Percentiles rank a stretch among this genome's conserved stretches.
Conservation (phyloP, 768 basidiomycete species). For the Hydnomerulius pinastri region DNA sequence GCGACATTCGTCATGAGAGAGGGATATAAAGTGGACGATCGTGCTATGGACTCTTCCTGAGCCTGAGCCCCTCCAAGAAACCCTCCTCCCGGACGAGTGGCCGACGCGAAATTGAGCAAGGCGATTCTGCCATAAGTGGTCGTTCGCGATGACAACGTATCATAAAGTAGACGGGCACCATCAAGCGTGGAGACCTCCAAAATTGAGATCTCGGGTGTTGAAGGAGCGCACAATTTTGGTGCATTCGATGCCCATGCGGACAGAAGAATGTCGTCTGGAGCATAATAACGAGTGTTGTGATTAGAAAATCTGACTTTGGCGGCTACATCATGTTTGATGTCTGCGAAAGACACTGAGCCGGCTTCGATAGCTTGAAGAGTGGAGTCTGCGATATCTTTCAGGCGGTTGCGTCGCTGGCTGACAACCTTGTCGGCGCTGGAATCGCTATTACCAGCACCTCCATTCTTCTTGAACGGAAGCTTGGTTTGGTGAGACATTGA, state of each 20-base stretch:
- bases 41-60: conserved; percentile 80
- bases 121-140: conserved; percentile 44
- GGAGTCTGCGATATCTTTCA: conserved; percentile 48
- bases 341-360: conserved; percentile 41
- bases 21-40: conserved; percentile 69
- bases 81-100: conserved; percentile 75
- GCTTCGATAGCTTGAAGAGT: conserved; percentile 51
- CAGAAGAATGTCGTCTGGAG: conserved; percentile 45
- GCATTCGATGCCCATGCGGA: conserved; percentile 44
- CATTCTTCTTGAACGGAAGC: conserved; percentile 1
- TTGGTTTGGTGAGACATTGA: conserved; percentile 7
- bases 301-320: conserved; percentile 35
- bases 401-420: conserved; percentile 10
- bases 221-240: conserved; percentile 6
- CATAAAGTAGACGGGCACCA: conserved; percentile 48
- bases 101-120: conserved; percentile 76
- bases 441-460: not conserved
- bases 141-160: conserved; percentile 15
- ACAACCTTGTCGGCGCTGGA: not conserved
- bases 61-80: conserved; percentile 73
- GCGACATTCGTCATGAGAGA: conserved; percentile 58
- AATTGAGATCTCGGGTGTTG: conserved; percentile 44
- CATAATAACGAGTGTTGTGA: conserved; percentile 53
- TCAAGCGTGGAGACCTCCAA: conserved; percentile 66
- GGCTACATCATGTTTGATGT: conserved; percentile 35